Evolutionary conservation across 441 rosid species (phyloP).

Genomic region (Corymbia calophylla): DNA sequence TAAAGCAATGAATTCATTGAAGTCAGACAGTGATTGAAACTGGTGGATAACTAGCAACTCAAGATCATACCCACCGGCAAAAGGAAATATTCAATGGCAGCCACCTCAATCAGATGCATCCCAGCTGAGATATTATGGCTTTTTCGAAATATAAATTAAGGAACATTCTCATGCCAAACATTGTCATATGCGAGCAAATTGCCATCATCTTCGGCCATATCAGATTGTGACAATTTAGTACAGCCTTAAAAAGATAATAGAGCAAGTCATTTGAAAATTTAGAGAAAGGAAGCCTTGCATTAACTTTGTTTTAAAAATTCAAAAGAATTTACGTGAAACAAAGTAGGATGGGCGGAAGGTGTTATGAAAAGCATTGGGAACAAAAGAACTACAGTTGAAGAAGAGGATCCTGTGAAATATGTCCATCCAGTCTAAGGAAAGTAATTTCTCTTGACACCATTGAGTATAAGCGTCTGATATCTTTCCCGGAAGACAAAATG

Average conservation of each 20-base stretch:
- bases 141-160: constrained; percentile 37
- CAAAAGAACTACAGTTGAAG: neutral
- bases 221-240: neutral
- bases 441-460: constrained; percentile 72
- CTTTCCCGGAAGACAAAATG: constrained; percentile 55
- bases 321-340: neutral
- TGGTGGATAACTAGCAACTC: neutral
- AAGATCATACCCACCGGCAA: constrained; percentile 61
- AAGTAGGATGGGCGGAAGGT: neutral
- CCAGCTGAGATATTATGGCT: constrained; percentile 89
- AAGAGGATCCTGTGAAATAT: constrained; percentile 82
- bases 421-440: constrained; percentile 91
- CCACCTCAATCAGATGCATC: constrained; percentile 93
- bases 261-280: neutral
- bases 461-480: constrained; percentile 60
- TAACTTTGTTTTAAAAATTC: neutral
- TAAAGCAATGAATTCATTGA: neutral
- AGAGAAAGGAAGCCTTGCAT: neutral
- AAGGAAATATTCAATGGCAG: constrained; percentile 79
- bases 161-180: constrained; percentile 12
- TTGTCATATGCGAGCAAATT: neutral
- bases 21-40: neutral
- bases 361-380: neutral
- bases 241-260: neutral
- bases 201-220: neutral